Percentiles rank a stretch among this genome's conserved stretches.
phyloP scores from a whole-genome alignment of 768 basidiomycete species.

The Gloeophyllum trabeum region DNA sequence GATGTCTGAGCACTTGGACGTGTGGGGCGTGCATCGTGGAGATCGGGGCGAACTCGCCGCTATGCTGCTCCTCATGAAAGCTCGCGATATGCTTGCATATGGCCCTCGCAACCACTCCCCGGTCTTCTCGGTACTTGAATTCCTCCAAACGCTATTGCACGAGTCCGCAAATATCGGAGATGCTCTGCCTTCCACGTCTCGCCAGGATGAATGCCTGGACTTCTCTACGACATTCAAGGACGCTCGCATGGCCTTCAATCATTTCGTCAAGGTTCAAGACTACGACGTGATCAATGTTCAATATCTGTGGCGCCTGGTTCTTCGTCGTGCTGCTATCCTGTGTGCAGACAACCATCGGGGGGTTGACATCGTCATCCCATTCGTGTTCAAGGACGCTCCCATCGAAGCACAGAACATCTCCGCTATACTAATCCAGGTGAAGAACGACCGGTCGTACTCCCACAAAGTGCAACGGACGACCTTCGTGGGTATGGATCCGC shows the following conservation, averaged over 20 bases:
- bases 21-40: background rate
- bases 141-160: background rate
- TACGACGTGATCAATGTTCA: conserved; percentile 8
- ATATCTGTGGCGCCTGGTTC: conserved; percentile 12
- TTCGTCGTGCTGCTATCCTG: conserved; percentile 17
- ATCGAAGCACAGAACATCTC: conserved; percentile 9
- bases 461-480: conserved; percentile 5
- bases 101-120: background rate
- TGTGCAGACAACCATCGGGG: conserved; percentile 14
- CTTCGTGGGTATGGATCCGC: conserved; percentile 17
- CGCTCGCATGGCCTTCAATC: conserved; percentile 17
- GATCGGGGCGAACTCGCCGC: background rate
- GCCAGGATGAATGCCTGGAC: background rate
- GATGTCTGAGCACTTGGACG: conserved; percentile 1
- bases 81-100: background rate
- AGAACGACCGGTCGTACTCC: conserved; percentile 11
- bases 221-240: conserved; percentile 11
- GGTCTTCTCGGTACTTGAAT: conserved; percentile 6
- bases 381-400: conserved; percentile 7
- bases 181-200: too few relatives aligned
- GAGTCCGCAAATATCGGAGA: background rate
- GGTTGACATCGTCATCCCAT: conserved; percentile 17
- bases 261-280: conserved; percentile 18
- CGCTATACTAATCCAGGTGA: conserved; percentile 16
- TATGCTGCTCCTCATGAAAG: background rate